phyloP scores from a whole-genome alignment of 768 basidiomycete genomes.

The Russula lepida region DNA sequence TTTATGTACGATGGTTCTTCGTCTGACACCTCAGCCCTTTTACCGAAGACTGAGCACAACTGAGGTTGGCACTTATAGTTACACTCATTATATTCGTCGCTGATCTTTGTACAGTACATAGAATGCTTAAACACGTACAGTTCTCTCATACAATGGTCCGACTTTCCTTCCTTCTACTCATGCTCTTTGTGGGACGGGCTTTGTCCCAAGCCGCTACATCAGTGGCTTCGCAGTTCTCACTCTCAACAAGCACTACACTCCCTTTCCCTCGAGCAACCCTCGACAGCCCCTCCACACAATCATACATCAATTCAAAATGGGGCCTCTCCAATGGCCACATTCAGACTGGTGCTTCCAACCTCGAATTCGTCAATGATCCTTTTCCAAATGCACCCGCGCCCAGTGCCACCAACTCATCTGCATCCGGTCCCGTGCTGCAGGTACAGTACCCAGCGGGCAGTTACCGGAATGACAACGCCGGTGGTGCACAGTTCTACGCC shows the following conservation, averaged over 20 bases:
- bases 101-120: no score
- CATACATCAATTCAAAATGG: constrained; percentile 50
- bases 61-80: no score
- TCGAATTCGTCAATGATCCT: constrained; percentile 60
- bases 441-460: constrained; percentile 57
- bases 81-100: no score
- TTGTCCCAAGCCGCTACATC: constrained; percentile 6
- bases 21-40: no score
- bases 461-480: constrained; percentile 44
- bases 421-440: constrained; percentile 37
- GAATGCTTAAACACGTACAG: no score
- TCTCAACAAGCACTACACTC: constrained; percentile 52
- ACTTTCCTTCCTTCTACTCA: not conserved
- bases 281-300: constrained; percentile 40
- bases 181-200: not conserved
- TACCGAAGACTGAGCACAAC: no score
- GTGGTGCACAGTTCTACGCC: constrained; percentile 61
- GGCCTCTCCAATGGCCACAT: constrained; percentile 51
- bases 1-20: no score
- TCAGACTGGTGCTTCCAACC: constrained; percentile 45
- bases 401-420: constrained; percentile 22
- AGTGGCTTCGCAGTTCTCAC: constrained; percentile 43
- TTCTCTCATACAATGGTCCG: not conserved
- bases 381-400: constrained; percentile 45
- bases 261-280: constrained; percentile 60